Conservation (phyloP, 768 basidiomycete species). For the Agrocybe praecox region DNA sequence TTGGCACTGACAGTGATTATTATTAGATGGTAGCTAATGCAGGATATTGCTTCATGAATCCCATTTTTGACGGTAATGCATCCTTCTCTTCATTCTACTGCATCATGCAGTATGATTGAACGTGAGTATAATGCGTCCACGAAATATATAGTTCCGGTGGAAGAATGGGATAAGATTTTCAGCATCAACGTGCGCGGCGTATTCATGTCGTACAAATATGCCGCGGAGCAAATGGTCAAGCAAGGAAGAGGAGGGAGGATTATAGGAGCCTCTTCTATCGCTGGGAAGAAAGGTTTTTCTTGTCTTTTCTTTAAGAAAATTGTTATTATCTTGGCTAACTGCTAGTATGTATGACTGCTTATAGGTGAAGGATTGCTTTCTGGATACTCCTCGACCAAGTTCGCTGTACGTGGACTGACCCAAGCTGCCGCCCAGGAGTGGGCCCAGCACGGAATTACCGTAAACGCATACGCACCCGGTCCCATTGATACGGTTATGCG, state of each 20-base stretch:
- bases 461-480: conserved; percentile 30
- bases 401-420: conserved; percentile 2
- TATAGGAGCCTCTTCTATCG: conserved; percentile 43
- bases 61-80: conserved; percentile 21
- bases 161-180: conserved; percentile 44
- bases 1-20: neutral
- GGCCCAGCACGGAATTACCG: conserved; percentile 25
- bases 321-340: too few relatives aligned
- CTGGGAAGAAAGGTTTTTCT: conserved; percentile 29
- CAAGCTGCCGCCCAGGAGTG: conserved; percentile 19
- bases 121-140: neutral
- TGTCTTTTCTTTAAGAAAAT: too few relatives aligned
- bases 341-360: too few relatives aligned
- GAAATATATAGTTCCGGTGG: conserved; percentile 26
- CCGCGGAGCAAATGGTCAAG: conserved; percentile 60
- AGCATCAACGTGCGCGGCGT: conserved; percentile 58
- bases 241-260: conserved; percentile 57
- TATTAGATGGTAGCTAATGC: conserved; percentile 36
- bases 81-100: neutral
- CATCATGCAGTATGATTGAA: neutral
- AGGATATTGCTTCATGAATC: conserved; percentile 19
- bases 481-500: conserved; percentile 27
- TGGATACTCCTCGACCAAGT: conserved; percentile 1
- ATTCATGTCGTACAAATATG: conserved; percentile 66
- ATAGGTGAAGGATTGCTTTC: neutral